Percentiles rank a stretch among this genome's conserved stretches.
These are phyloP conservation scores for Coniochaeta ligniaria DNA, from an alignment of 2,329 filamentous ascomycete species.

Conservation along the genomic window DNA sequence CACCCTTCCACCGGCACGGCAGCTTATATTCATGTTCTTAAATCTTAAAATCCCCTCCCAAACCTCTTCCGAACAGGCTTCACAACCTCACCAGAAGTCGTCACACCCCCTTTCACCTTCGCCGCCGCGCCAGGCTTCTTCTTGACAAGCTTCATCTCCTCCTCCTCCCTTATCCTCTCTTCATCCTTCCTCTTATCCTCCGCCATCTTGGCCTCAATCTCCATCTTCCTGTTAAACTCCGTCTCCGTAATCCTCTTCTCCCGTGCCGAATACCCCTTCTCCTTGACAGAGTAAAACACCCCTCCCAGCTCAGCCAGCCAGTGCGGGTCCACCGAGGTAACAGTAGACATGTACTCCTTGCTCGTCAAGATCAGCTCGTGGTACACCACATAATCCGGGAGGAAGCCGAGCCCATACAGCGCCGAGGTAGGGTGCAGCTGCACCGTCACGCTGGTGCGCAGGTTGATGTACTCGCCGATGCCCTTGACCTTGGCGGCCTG, in stretches of 20 bases:
- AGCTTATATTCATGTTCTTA: neutral
- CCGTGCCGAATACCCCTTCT: slow-evolving; percentile 87
- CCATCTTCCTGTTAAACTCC: slow-evolving; percentile 88
- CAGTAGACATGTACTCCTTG: slow-evolving; percentile 97
- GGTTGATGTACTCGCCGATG: slow-evolving; percentile 94
- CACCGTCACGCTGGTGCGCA: slow-evolving; percentile 88
- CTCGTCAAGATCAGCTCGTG: slow-evolving; percentile 95
- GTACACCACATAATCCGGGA: slow-evolving; percentile 96
- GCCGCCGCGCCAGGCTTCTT: slow-evolving; percentile 29
- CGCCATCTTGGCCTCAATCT: slow-evolving; percentile 89
- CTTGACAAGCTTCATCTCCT: slow-evolving; percentile 30
- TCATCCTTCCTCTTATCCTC: slow-evolving; percentile 69
- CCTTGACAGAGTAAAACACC: slow-evolving; percentile 95
- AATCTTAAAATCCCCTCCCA: slow-evolving; percentile 45
- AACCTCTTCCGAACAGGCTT: slow-evolving; percentile 52
- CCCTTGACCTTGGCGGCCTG: slow-evolving; percentile 95
- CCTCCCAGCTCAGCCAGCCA: slow-evolving; percentile 96
- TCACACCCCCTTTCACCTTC: slow-evolving; percentile 49
- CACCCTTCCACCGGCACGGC: too few relatives aligned
- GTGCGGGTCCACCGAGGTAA: slow-evolving; percentile 91
- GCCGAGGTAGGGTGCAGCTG: slow-evolving; percentile 92
- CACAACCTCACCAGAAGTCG: slow-evolving; percentile 54
- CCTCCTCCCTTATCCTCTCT: slow-evolving; percentile 43
- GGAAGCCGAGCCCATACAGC: slow-evolving; percentile 84
- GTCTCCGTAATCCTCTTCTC: slow-evolving; percentile 83